Evolutionary conservation across 1,284 basidiomycete species (phyloP).

Genomic region (Butyriboletus pseudospeciosus): DNA sequence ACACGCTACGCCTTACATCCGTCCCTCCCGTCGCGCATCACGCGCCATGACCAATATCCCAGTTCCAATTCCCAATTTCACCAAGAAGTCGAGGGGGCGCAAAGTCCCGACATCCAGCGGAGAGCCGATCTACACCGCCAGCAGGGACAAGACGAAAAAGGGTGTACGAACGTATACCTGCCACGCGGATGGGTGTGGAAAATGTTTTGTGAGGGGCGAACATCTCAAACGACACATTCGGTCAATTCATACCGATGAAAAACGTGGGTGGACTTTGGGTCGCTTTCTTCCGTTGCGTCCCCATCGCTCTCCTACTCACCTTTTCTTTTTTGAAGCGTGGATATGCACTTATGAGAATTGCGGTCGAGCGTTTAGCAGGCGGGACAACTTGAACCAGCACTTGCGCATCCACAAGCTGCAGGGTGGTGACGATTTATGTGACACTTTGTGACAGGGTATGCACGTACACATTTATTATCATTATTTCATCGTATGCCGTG

Average conservation of each 20-base stretch:
- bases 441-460: neutral
- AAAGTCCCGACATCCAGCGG: constrained; percentile 54
- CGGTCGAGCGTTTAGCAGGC: constrained; percentile 70
- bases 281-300: neutral
- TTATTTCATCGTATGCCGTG: constrained; percentile 22
- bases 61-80: constrained; percentile 65
- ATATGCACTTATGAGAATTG: constrained; percentile 66
- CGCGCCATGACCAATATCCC: constrained; percentile 36
- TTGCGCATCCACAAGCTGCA: constrained; percentile 57
- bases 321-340: constrained; percentile 42
- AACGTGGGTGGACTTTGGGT: constrained; percentile 43
- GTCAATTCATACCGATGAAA: constrained; percentile 65
- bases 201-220: constrained; percentile 61
- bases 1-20: neutral
- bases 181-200: constrained; percentile 49
- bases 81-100: constrained; percentile 71
- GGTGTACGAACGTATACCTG: constrained; percentile 48
- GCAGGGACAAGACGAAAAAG: constrained; percentile 29
- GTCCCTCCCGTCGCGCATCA: constrained; percentile 20
- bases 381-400: constrained; percentile 79
- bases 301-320: neutral
- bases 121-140: constrained; percentile 23
- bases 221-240: constrained; percentile 65
- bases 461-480: constrained; percentile 4
- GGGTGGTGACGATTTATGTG: constrained; percentile 16